phyloP scores from a whole-genome alignment of 768 basidiomycete genomes.

The Agaricus bisporus region DNA sequence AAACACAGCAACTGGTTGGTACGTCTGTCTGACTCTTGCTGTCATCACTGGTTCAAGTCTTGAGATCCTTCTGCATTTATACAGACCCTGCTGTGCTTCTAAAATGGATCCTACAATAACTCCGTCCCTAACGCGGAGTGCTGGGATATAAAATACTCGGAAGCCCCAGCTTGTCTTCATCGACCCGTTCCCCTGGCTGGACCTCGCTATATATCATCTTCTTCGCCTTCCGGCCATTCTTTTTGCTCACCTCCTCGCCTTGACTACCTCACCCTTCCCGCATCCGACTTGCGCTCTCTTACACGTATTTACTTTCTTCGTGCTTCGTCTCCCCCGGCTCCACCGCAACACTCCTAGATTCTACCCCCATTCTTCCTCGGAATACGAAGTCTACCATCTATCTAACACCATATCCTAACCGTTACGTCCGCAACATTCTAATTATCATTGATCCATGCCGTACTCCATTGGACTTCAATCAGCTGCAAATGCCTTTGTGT shows the following conservation, averaged over 20 bases:
- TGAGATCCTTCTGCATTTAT: constrained; percentile 11
- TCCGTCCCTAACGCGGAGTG: constrained; percentile 20
- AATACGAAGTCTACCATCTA: constrained; percentile 1
- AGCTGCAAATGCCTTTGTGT: constrained; percentile 42
- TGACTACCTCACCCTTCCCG: background rate
- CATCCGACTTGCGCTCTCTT: background rate
- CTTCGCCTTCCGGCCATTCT: constrained; percentile 2
- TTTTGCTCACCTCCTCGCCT: constrained; percentile 11
- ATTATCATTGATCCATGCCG: constrained; percentile 29
- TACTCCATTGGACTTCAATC: constrained; percentile 44
- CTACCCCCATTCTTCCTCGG: constrained; percentile 14
- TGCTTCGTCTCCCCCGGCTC: background rate
- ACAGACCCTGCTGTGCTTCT: constrained; percentile 21
- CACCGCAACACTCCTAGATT: constrained; percentile 19
- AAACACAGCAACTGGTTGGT: constrained; percentile 3
- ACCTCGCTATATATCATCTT: constrained; percentile 19
- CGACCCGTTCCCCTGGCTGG: constrained; percentile 23
- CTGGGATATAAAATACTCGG: constrained; percentile 22
- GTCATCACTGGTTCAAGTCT: constrained; percentile 17
- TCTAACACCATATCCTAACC: constrained; percentile 19
- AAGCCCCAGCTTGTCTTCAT: constrained; percentile 13
- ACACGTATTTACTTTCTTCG: background rate
- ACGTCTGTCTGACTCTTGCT: constrained; percentile 1
- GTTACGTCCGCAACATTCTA: constrained; percentile 18
- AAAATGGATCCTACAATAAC: constrained; percentile 25